Conservation (phyloP, 257 asterid species). For the Cruciata laevipes region DNA sequence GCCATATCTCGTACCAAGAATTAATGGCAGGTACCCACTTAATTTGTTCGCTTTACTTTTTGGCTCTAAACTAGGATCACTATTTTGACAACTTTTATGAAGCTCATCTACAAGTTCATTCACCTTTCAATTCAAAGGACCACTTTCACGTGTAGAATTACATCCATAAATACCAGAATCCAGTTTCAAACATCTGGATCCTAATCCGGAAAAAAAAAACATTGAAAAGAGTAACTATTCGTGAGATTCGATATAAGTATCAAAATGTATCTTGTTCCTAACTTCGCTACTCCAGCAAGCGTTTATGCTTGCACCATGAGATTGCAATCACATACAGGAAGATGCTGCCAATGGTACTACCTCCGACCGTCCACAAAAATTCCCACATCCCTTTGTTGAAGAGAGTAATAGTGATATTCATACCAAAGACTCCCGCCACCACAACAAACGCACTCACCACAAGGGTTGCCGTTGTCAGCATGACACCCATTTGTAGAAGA, state of each 20-base stretch:
- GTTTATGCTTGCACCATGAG: slow-evolving; percentile 57
- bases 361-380: slow-evolving; percentile 59
- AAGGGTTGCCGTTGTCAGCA: slow-evolving; percentile 59
- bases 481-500: slow-evolving; percentile 81
- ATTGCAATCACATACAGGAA: slow-evolving; percentile 46
- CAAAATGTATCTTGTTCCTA: background rate
- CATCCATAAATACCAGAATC: background rate
- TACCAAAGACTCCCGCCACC: slow-evolving; percentile 62
- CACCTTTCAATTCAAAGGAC: background rate
- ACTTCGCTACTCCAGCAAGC: slow-evolving; percentile 39
- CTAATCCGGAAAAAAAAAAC: no score
- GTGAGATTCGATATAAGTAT: background rate
- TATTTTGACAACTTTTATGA: background rate
- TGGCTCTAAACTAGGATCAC: background rate
- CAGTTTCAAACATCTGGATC: no score
- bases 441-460: slow-evolving; percentile 67
- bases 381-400: slow-evolving; percentile 40
- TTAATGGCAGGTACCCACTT: slow-evolving; percentile 5
- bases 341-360: slow-evolving; percentile 39
- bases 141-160: background rate
- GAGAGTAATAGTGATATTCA: slow-evolving; percentile 50
- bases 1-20: slow-evolving; percentile 1
- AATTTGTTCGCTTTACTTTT: background rate
- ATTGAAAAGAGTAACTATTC: background rate
- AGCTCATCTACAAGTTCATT: background rate